Evolutionary conservation across 768 basidiomycete species (phyloP), one percentile per base, ranked within the genome.

Genomic region (Hirschioporus abietinus): DNA sequence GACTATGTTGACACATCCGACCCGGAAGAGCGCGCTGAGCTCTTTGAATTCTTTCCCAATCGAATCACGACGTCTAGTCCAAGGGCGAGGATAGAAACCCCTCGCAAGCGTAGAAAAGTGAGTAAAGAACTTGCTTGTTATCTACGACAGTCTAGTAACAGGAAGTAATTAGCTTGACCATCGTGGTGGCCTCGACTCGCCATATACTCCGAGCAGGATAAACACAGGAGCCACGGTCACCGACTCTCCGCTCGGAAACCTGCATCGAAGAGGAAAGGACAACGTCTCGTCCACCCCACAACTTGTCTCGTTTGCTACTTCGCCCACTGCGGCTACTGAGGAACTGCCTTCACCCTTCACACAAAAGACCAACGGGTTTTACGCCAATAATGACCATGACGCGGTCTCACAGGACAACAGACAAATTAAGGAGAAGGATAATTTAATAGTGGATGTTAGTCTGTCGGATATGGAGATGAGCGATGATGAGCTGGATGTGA

Each of bases 1-100:
- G 86, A 85, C 59, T 71, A 84, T 62, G 83, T 89, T 17, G 86
- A 86, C 71, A 88, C 88, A 20, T 89, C 88, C 4, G 88, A 90
- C 69, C 74, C 78, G 61, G 88, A 88, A 70, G 88, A 90, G 69
- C 79, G 80, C 57, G 84, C 84, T 70, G 78, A 79, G 60, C 67
- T 83, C n/a, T 59, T 66, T 17, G 64, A 68, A 66, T 62, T 66
- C 64, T 12, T 59, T 62, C 12, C 65, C 70, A 10, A 35, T 34
- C 5, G 60, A 17, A 1, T 60, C 26, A 63, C n/a, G 60, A 9
- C 35, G 15, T 66, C 26, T 35, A 26, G 60, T 24, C 61, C 65
- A 69, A 67, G 63, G 66, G 68, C 60, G 15, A 24, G 60, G 30
- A 35, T 24, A 64, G 58, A 70, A 58, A 74, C 79, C 24, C 82